Conservation (phyloP, 1,284 basidiomycete species). For the Heliocybe sulcata region DNA sequence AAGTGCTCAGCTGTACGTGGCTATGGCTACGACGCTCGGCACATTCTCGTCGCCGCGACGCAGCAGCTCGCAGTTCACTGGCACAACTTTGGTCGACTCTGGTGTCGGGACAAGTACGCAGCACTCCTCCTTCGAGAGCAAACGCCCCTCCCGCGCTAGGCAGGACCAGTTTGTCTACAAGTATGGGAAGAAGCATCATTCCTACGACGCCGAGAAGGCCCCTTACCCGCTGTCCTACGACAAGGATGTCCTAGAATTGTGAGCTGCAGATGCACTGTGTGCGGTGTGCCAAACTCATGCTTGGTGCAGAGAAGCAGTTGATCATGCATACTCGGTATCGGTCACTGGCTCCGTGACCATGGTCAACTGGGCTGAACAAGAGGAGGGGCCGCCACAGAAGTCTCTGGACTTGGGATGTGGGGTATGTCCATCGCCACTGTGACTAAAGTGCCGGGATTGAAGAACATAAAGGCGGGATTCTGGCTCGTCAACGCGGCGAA, state of each 20-base stretch:
- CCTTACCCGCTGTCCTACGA: constrained; percentile 67
- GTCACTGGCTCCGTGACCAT: constrained; percentile 7
- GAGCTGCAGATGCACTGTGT: constrained; percentile 22
- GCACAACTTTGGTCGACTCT: neutral
- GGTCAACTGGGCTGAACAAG: constrained; percentile 4
- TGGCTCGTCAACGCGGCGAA: constrained; percentile 71
- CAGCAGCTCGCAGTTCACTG: neutral
- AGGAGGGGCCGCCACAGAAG: constrained; percentile 9
- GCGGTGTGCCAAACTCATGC: neutral
- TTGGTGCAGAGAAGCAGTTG: constrained; percentile 8
- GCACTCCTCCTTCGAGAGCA: constrained; percentile 10
- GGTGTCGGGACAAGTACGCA: neutral
- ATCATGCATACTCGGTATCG: constrained; percentile 9
- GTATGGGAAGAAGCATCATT: constrained; percentile 56
- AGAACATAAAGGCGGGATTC: constrained; percentile 43
- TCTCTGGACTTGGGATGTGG: constrained; percentile 14
- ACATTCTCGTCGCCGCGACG: neutral
- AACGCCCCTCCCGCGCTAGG: constrained; percentile 23
- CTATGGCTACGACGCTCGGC: neutral
- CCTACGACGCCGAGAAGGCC: constrained; percentile 63
- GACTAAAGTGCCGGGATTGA: constrained; percentile 4
- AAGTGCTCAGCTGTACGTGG: neutral
- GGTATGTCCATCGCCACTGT: constrained; percentile 8
- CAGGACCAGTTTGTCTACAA: constrained; percentile 51
- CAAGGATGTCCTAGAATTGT: constrained; percentile 58